Conservation (phyloP, 495 filamentous ascomycete species). For the Lasiosphaeriaceae sp. region DNA sequence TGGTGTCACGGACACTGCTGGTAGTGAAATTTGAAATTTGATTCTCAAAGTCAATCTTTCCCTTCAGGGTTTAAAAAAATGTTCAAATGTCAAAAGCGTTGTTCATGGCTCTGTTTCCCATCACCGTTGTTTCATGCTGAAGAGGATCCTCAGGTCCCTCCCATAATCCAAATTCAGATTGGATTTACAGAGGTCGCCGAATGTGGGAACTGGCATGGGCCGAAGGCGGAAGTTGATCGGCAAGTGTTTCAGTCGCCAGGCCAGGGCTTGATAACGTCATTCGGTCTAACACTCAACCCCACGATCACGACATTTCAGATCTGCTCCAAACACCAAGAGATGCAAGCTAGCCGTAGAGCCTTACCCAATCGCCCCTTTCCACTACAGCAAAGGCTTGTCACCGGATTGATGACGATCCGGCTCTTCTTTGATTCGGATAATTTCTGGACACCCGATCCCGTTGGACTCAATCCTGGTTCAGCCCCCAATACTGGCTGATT, state of each 20-base stretch:
- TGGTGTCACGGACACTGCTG: no score
- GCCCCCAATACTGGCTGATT: no score
- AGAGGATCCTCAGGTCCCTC: not conserved
- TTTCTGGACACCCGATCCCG: not conserved
- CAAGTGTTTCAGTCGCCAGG: constrained; percentile 11
- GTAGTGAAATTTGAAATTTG: no score
- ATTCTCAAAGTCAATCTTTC: not conserved
- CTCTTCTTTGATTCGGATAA: not conserved
- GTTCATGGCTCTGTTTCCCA: no score
- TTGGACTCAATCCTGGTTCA: no score
- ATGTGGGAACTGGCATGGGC: not conserved
- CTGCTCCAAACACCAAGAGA: not conserved
- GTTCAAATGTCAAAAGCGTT: not conserved
- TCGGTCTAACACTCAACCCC: constrained; percentile 8
- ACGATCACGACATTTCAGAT: constrained; percentile 21
- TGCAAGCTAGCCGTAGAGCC: not conserved
- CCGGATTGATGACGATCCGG: not conserved
- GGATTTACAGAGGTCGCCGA: not conserved
- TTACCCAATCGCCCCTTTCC: not conserved
- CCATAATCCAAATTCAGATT: not conserved
- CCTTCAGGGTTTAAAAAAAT: not conserved
- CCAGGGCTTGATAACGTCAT: constrained; percentile 13
- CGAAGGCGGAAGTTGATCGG: not conserved
- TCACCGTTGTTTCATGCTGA: not conserved
- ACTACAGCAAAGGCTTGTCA: not conserved